Evolutionary conservation across 257 asterid genomes (phyloP).

Genomic region (Penstemon barbatus): DNA sequence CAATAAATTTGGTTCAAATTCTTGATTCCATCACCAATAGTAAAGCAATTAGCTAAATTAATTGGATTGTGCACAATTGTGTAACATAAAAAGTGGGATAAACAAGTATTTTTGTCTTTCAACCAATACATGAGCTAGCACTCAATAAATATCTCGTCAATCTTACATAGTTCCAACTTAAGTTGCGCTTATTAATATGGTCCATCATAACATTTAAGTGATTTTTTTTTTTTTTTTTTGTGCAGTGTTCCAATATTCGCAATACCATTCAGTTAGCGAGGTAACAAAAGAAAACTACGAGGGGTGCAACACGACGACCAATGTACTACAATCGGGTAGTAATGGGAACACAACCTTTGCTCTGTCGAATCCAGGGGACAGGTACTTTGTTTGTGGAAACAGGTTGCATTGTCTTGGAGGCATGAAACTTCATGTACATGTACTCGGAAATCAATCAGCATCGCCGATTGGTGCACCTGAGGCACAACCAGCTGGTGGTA

Average conservation of each 20-base stretch:
- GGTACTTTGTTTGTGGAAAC: slow-evolving; percentile 66
- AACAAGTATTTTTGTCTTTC: too few relatives aligned
- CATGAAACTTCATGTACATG: slow-evolving; percentile 68
- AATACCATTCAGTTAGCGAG: slow-evolving; percentile 60
- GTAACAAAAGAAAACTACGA: slow-evolving; percentile 46
- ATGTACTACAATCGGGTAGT: slow-evolving; percentile 59
- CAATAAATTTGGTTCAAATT: too few relatives aligned
- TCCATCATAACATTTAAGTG: too few relatives aligned
- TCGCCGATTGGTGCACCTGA: slow-evolving; percentile 45
- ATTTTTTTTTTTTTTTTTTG: not conserved
- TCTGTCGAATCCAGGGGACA: slow-evolving; percentile 52
- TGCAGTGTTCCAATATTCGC: slow-evolving; percentile 71
- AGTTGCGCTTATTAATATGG: too few relatives aligned
- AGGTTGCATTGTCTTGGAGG: slow-evolving; percentile 79
- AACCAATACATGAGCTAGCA: too few relatives aligned
- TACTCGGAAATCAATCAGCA: slow-evolving; percentile 22
- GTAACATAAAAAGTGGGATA: too few relatives aligned
- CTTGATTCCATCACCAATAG: too few relatives aligned
- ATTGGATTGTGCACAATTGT: too few relatives aligned
- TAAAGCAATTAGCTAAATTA: too few relatives aligned
- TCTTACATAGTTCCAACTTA: too few relatives aligned
- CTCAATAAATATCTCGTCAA: too few relatives aligned
- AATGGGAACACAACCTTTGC: slow-evolving; percentile 61
- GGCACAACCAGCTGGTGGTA: slow-evolving; percentile 29
- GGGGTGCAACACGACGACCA: slow-evolving; percentile 68